Evolutionary conservation across 2,329 filamentous ascomycete species (phyloP).

Genomic region (Colletotrichum sp.): DNA sequence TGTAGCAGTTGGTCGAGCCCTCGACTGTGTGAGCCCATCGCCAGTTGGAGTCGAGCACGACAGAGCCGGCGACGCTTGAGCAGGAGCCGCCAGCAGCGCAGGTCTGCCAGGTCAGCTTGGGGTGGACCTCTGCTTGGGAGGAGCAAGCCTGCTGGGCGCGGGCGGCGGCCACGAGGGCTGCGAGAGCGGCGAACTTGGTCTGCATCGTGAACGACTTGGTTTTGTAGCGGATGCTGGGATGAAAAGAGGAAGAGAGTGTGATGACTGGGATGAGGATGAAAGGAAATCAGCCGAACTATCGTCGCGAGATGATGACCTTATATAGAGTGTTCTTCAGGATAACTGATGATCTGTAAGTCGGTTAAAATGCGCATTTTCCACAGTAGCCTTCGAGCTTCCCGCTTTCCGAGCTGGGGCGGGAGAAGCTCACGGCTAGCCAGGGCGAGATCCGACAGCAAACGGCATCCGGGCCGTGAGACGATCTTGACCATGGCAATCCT

Average conservation of each 20-base stretch:
- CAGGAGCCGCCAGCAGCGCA: slow-evolving; percentile 58
- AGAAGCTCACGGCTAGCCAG: background rate
- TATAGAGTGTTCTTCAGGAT: background rate
- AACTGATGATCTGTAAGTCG: background rate
- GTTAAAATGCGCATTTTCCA: background rate
- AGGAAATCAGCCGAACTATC: background rate
- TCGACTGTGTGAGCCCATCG: slow-evolving; percentile 59
- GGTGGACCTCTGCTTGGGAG: slow-evolving; percentile 54
- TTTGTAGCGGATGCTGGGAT: background rate
- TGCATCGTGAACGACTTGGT: slow-evolving; percentile 28
- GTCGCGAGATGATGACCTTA: background rate
- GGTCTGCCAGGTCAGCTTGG: slow-evolving; percentile 56
- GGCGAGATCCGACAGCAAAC: background rate
- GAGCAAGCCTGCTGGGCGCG: slow-evolving; percentile 58
- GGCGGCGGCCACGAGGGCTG: slow-evolving; percentile 46
- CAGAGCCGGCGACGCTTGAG: slow-evolving; percentile 50
- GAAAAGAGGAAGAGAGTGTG: background rate
- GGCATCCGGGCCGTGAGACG: slow-evolving; percentile 15
- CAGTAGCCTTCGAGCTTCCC: background rate
- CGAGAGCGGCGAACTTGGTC: slow-evolving; percentile 34
- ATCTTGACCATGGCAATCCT: background rate
- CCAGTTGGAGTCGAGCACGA: slow-evolving; percentile 67
- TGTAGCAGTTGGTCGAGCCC: slow-evolving; percentile 61
- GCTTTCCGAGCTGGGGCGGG: background rate
- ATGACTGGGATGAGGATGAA: background rate